Evolutionary conservation across 768 basidiomycete genomes (phyloP), one percentile per base, ranked within the genome.

Genomic region (Serendipita sp.): DNA sequence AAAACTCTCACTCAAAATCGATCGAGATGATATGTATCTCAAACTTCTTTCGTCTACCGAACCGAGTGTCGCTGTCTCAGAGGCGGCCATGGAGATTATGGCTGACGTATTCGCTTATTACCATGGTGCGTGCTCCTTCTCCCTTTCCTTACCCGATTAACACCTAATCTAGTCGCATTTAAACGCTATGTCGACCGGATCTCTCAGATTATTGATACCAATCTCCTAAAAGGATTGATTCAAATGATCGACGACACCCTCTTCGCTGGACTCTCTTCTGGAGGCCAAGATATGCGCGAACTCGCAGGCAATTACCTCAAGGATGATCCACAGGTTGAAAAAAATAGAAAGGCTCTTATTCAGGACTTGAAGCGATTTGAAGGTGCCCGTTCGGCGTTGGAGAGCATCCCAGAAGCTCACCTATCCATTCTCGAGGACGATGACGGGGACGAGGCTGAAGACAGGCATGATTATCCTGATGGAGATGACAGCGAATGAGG

Each of bases 51-150:
- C 79, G 0, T 63, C 75, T 0, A 82, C 85, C 64, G 53, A 16
- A 20, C 26, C 45, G 7, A 42, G 22, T 33, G 34, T 14, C 14
- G 14, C 34, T 38, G 7, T 38, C 34, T 14, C 34, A 38, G 42
- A 53, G 20, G 76, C 78, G 0, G 82, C 82, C 0, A 66, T 88
- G n/a, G 66, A 71, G 2, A 84, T 88, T 66, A 87, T 88, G 84
- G 83, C 84, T 0, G 78, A 82, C 62, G 83, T 86, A 1, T 75
- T 84, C 3, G 85, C 82, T 0, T 87, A 88, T 66, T 88, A 87
- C 70, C 22, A 58, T 13, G 24, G 53, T 58, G 28, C 11, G 31
- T 58, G 9, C 4, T 24, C 17, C 11, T 11, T 33, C 22, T 28
- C 22, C 31, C 31, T n/a, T 11, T 24, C 11, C 28, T 13, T n/a